Percentiles rank a stretch among this genome's conserved stretches.
These are phyloP conservation scores for Meira miltonrushii DNA, from an alignment of 1,284 basidiomycete species.

Conservation along the genomic window DNA sequence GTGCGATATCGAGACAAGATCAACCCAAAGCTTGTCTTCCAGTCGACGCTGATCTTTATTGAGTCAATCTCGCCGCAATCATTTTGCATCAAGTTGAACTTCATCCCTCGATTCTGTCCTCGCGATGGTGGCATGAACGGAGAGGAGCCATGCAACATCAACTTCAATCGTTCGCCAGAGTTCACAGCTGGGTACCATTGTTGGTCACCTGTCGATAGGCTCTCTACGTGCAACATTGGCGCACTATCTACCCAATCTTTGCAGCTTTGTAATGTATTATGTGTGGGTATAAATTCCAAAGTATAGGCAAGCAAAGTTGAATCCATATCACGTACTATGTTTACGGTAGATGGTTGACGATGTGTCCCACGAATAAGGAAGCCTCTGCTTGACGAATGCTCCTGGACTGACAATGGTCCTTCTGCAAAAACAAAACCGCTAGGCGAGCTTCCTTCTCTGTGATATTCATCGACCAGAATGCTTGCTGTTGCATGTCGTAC, in stretches of 20 bases:
- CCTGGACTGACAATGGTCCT: no score
- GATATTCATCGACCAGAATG: no score
- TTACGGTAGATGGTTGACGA: no score
- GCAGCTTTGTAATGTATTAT: no score
- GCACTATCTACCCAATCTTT: conserved; percentile 11
- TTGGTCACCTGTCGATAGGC: conserved; percentile 35
- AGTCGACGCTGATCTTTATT: conserved; percentile 30
- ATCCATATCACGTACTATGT: not conserved
- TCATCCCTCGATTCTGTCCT: conserved; percentile 15
- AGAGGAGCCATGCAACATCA: conserved; percentile 40
- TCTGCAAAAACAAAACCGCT: no score
- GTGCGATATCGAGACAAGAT: conserved; percentile 43
- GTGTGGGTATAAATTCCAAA: conserved; percentile 1
- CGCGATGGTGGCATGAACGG: conserved; percentile 40
- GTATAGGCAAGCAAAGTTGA: not conserved
- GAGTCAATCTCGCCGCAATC: conserved; percentile 23
- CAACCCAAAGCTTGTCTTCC: conserved; percentile 35
- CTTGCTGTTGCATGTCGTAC: no score
- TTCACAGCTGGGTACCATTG: conserved; percentile 32
- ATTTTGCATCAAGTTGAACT: conserved; percentile 38
- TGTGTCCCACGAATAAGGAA: no score
- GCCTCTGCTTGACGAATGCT: no score
- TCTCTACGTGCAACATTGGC: conserved; percentile 34
- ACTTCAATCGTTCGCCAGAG: conserved; percentile 13
- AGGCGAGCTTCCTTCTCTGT: no score